These are phyloP conservation scores for Chondrostereum purpureum DNA, from an alignment of 1,284 basidiomycete genomes.

Conservation along the genomic window DNA sequence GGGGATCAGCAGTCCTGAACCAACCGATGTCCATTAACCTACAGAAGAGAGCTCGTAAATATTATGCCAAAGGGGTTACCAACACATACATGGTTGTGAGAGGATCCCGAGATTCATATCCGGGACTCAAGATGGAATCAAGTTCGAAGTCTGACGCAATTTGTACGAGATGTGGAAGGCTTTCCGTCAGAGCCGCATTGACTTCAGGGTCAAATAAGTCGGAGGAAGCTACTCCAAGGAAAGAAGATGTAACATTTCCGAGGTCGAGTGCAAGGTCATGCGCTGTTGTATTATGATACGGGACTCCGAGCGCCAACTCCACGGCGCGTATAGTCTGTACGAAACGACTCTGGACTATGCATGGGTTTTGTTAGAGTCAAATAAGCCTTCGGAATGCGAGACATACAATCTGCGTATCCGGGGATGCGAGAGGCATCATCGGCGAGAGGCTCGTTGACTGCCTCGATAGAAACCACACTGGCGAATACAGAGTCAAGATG, in stretches of 20 bases:
- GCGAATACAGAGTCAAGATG: slow-evolving; percentile 64
- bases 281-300: slow-evolving; percentile 17
- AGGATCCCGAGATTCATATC: slow-evolving; percentile 18
- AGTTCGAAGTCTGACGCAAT: no score
- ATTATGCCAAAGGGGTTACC: no score
- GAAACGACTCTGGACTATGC: slow-evolving; percentile 65
- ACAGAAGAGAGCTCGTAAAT: neutral
- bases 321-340: slow-evolving; percentile 59
- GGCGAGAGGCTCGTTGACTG: slow-evolving; percentile 73
- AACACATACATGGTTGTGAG: slow-evolving; percentile 45
- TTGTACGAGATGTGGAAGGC: slow-evolving; percentile 43
- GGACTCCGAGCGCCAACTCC: slow-evolving; percentile 56
- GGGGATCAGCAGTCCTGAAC: slow-evolving; percentile 57
- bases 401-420: slow-evolving; percentile 58
- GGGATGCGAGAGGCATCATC: slow-evolving; percentile 59
- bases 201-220: slow-evolving; percentile 39
- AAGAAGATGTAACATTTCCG: slow-evolving; percentile 37
- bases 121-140: no score
- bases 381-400: slow-evolving; percentile 13
- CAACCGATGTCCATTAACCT: slow-evolving; percentile 78
- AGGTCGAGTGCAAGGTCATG: slow-evolving; percentile 16
- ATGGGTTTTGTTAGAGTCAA: neutral
- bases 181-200: slow-evolving; percentile 34
- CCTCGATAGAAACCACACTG: slow-evolving; percentile 63
- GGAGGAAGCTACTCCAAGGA: slow-evolving; percentile 25